These are phyloP conservation scores for Fonsecaea pedrosoi DNA, from an alignment of 2,329 filamentous ascomycete genomes.

Conservation along the genomic window DNA sequence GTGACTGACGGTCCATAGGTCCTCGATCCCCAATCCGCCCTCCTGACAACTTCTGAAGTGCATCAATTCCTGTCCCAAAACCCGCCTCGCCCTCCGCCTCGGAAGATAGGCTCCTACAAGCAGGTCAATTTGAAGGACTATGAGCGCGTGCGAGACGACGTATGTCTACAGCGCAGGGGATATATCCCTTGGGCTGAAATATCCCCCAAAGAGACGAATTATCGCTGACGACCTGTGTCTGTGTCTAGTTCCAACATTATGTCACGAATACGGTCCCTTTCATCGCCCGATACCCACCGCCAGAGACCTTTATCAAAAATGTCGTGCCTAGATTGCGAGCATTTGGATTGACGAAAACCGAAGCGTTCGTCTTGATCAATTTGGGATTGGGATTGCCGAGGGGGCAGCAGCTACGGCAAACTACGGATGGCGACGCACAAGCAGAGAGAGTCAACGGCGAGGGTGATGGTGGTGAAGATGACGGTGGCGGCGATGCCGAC, in stretches of 20 bases:
- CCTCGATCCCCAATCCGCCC: slow-evolving; percentile 53
- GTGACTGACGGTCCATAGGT: slow-evolving; percentile 43
- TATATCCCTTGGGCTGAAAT: neutral
- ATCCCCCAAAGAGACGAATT: neutral
- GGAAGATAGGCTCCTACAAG: slow-evolving; percentile 41
- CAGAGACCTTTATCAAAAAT: slow-evolving; percentile 49
- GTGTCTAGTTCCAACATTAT: slow-evolving; percentile 29
- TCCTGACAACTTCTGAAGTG: slow-evolving; percentile 54
- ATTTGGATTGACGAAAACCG: slow-evolving; percentile 54
- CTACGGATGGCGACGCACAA: neutral
- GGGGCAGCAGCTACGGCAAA: slow-evolving; percentile 14
- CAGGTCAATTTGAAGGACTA: slow-evolving; percentile 53
- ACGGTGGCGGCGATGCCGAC: slow-evolving; percentile 28
- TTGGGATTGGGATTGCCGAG: slow-evolving; percentile 49
- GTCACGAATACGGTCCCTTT: slow-evolving; percentile 32
- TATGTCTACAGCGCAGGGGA: slow-evolving; percentile 35
- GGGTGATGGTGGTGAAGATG: slow-evolving; percentile 17
- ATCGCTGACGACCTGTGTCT: neutral
- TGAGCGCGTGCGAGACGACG: slow-evolving; percentile 55
- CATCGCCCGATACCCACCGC: slow-evolving; percentile 41
- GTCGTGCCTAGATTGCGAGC: slow-evolving; percentile 48
- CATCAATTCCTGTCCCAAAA: slow-evolving; percentile 50
- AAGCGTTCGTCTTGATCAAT: slow-evolving; percentile 56
- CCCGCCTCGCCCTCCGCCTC: slow-evolving; percentile 45
- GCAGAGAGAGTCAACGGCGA: slow-evolving; percentile 6